phyloP scores from a whole-genome alignment of 2,329 filamentous ascomycete species.

The Diplodia mutila region DNA sequence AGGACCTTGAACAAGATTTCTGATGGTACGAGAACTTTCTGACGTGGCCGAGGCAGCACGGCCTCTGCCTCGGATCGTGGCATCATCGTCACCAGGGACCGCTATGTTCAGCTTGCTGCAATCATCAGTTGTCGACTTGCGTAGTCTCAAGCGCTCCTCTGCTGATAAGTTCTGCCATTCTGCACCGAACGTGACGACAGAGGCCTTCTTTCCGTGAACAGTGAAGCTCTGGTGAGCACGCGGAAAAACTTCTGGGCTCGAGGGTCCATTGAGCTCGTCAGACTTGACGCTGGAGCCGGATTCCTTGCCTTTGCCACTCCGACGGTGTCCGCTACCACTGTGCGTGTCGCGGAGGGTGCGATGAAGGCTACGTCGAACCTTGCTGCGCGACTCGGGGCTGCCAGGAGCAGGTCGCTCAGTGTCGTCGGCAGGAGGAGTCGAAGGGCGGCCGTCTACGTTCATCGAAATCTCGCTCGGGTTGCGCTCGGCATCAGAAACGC shows the following conservation, averaged over 20 bases:
- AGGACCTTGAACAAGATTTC: background rate
- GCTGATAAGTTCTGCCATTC: conserved; percentile 70
- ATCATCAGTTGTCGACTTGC: conserved; percentile 29
- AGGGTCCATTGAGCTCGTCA: conserved; percentile 40
- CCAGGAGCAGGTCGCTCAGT: conserved; percentile 34
- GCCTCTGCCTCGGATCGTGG: conserved; percentile 3
- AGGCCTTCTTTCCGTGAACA: conserved; percentile 96
- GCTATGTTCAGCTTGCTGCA: background rate
- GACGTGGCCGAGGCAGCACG: conserved; percentile 15
- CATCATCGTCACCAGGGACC: conserved; percentile 6
- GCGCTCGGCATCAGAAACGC: conserved; percentile 10
- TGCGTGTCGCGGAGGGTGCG: conserved; percentile 83
- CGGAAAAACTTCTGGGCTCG: conserved; percentile 68
- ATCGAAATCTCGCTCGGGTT: conserved; percentile 5
- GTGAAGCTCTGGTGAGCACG: conserved; percentile 89
- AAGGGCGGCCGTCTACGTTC: conserved; percentile 25
- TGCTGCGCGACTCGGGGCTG: conserved; percentile 61
- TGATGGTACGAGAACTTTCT: conserved; percentile 14
- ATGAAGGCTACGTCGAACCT: conserved; percentile 83
- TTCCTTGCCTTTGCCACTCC: conserved; percentile 77
- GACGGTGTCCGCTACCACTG: conserved; percentile 64
- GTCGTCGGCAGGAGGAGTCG: conserved; percentile 35
- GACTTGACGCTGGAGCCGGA: conserved; percentile 61
- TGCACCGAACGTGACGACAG: conserved; percentile 93
- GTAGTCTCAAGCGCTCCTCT: conserved; percentile 44